Evolutionary conservation across 192 early-diverging fungal genomes (phyloP).

Genomic region (Entomortierella beljakovae): DNA sequence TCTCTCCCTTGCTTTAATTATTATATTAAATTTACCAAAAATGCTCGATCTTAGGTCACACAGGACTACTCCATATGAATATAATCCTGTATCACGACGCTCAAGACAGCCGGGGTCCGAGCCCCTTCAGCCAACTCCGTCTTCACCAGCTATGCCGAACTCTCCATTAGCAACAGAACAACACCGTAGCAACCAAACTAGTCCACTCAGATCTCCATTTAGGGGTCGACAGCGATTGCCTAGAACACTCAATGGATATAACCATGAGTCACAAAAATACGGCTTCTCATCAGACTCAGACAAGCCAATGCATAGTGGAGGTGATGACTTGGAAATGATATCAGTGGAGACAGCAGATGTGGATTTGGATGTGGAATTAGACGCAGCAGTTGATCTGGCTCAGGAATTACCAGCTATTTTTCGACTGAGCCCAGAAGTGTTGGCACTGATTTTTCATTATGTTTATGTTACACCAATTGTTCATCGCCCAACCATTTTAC

Average conservation of each 20-base stretch:
- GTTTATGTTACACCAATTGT: conserved; percentile 54
- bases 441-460: conserved; percentile 48
- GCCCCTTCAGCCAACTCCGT: background rate
- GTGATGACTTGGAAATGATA: conserved; percentile 7
- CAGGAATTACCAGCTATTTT: conserved; percentile 28
- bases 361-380: conserved; percentile 6
- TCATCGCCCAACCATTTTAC: conserved; percentile 6
- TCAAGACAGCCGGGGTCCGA: conserved; percentile 1
- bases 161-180: background rate
- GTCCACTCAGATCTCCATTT: conserved; percentile 4
- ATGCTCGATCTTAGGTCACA: conserved; percentile 53
- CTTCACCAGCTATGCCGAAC: background rate
- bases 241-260: conserved; percentile 1
- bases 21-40: background rate
- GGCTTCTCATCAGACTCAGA: background rate
- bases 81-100: conserved; percentile 42
- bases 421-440: conserved; percentile 44
- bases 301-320: background rate
- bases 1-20: background rate
- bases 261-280: conserved; percentile 4
- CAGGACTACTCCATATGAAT: conserved; percentile 37
- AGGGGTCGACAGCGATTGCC: conserved; percentile 5
- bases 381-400: background rate
- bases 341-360: background rate
- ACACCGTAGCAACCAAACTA: conserved; percentile 1